Percentiles rank a stretch among this genome's conserved stretches.
Evolutionary conservation across 1,139 yeast genomes (phyloP).

Genomic region (Geotrichum candidum): DNA sequence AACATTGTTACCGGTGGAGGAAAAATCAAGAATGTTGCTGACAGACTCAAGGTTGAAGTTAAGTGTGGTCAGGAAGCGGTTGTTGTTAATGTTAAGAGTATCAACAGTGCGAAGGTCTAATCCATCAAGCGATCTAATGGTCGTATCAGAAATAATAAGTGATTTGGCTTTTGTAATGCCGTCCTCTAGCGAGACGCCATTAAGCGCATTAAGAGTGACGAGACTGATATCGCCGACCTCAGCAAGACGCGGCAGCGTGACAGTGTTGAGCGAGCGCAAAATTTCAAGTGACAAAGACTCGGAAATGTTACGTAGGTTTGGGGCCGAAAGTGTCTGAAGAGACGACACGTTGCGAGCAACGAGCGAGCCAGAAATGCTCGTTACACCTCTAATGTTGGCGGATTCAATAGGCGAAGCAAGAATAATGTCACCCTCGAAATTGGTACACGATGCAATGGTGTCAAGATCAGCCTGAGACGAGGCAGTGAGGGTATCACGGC

Average conservation of each 20-base stretch:
- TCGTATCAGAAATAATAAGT: conserved; percentile 79
- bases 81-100: conserved; percentile 84
- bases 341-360: conserved; percentile 57
- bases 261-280: conserved; percentile 60
- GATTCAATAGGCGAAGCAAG: conserved; percentile 49
- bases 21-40: conserved; percentile 65
- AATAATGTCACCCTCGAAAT: conserved; percentile 72
- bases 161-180: conserved; percentile 71
- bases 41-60: conserved; percentile 69
- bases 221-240: conserved; percentile 75
- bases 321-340: conserved; percentile 66
- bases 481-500: conserved; percentile 28
- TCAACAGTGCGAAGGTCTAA: conserved; percentile 67
- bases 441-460: conserved; percentile 63
- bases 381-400: conserved; percentile 47
- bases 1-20: conserved; percentile 77
- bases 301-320: conserved; percentile 65
- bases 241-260: conserved; percentile 72
- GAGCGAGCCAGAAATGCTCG: conserved; percentile 73
- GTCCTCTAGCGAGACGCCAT: conserved; percentile 58
- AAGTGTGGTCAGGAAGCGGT: conserved; percentile 63
- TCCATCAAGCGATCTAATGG: conserved; percentile 72
- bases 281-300: conserved; percentile 58
- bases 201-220: conserved; percentile 79
- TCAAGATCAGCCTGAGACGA: conserved; percentile 77